Evolutionary conservation across 352 stramenopile genomes (phyloP).

Genomic region (Phytopythium helicoides): DNA sequence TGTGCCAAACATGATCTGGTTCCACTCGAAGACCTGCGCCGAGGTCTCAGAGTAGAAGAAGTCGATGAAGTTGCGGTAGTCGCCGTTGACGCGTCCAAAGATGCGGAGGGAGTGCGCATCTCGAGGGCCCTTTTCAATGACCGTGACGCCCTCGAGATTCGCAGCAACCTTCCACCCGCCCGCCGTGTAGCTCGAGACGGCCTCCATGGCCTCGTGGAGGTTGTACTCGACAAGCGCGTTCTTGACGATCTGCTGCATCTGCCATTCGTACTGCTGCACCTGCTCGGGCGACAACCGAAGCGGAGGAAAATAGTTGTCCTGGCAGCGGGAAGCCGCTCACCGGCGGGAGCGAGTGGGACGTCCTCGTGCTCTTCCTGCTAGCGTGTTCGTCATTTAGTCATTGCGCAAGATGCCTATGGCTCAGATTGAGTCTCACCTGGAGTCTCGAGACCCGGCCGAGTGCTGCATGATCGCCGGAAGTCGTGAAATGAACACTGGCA

Average conservation of each 20-base stretch:
- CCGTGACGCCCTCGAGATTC: slow-evolving; percentile 22
- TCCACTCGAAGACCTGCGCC: slow-evolving; percentile 56
- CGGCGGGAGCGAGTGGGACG: background rate
- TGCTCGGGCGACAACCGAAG: slow-evolving; percentile 27
- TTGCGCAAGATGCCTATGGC: background rate
- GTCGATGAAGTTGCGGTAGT: slow-evolving; percentile 64
- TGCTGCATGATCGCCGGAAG: background rate
- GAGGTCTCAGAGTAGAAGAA: slow-evolving; percentile 62
- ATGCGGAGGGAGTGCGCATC: slow-evolving; percentile 36
- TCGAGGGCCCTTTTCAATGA: slow-evolving; percentile 15
- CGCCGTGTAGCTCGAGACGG: slow-evolving; percentile 16
- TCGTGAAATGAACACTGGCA: background rate
- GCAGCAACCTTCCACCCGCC: slow-evolving; percentile 24
- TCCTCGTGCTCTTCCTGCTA: slow-evolving; percentile 11
- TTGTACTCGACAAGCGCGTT: slow-evolving; percentile 44
- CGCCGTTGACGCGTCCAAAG: slow-evolving; percentile 45
- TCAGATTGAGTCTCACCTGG: background rate
- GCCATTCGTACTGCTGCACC: slow-evolving; percentile 27
- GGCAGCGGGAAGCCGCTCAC: slow-evolving; percentile 26
- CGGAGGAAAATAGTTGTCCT: slow-evolving; percentile 40
- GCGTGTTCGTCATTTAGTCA: slow-evolving; percentile 1
- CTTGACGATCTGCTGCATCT: slow-evolving; percentile 31
- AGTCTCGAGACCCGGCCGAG: background rate
- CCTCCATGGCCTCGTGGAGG: slow-evolving; percentile 37
- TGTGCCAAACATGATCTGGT: slow-evolving; percentile 60